These are phyloP conservation scores for Aechmea fasciata DNA, from an alignment of 176 grass and related monocot species.

Conservation along the genomic window DNA sequence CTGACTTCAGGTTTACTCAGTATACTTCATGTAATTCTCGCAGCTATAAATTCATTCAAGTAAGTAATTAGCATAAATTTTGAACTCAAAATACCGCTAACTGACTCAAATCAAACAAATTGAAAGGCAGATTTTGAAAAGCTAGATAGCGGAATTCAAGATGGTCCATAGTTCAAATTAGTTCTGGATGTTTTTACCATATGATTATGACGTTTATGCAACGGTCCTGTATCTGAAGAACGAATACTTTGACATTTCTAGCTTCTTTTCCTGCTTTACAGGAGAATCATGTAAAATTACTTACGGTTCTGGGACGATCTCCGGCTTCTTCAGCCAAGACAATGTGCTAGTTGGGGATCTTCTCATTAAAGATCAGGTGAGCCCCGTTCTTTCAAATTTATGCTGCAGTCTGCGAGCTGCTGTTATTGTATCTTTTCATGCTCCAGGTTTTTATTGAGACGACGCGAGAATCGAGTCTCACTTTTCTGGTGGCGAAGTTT, in stretches of 20 bases:
- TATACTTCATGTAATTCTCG: too few species aligned
- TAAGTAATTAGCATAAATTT: too few species aligned
- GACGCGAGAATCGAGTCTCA: slow-evolving; percentile 48
- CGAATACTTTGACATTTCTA: too few species aligned
- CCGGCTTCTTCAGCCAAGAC: slow-evolving; percentile 89
- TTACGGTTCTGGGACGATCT: slow-evolving; percentile 73
- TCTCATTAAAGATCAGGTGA: slow-evolving; percentile 56
- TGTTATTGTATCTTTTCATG: background rate
- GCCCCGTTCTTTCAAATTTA: background rate
- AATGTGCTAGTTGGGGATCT: slow-evolving; percentile 68
- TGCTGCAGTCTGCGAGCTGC: background rate
- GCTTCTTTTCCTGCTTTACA: slow-evolving; percentile 13
- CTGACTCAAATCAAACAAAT: background rate
- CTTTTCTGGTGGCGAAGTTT: slow-evolving; percentile 68
- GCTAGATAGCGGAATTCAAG: background rate
- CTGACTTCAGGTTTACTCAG: too few species aligned
- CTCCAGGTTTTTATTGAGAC: slow-evolving; percentile 85
- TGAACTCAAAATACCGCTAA: too few species aligned
- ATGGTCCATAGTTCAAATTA: background rate
- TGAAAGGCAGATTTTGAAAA: too few species aligned
- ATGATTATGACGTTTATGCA: background rate
- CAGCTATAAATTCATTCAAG: too few species aligned
- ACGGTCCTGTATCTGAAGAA: too few species aligned
- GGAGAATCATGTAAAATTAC: slow-evolving; percentile 71
- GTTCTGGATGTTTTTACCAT: background rate